phyloP scores from a whole-genome alignment of 306 rosid genomes.

The Gastrolobium villosum region DNA sequence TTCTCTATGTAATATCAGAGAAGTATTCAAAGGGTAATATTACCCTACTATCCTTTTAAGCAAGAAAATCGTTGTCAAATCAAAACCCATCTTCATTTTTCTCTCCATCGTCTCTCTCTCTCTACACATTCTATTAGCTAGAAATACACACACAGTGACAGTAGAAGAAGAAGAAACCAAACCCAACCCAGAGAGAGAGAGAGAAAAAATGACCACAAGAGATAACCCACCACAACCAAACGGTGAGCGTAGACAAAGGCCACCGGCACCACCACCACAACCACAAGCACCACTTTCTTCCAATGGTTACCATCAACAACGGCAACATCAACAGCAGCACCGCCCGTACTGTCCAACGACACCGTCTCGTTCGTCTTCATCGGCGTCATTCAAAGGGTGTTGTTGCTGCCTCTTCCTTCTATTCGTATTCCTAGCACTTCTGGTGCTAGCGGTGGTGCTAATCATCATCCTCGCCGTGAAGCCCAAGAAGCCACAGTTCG shows the following conservation, averaged over 20 bases:
- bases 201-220: constrained; percentile 45
- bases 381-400: constrained; percentile 88
- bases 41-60: too few relatives aligned
- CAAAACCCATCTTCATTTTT: constrained; percentile 15
- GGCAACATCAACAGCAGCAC: constrained; percentile 1
- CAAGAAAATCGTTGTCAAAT: background rate
- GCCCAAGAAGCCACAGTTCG: constrained; percentile 95
- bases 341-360: constrained; percentile 55
- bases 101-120: background rate
- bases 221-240: constrained; percentile 15
- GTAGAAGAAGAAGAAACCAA: constrained; percentile 25
- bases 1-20: too few relatives aligned
- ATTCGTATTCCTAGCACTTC: constrained; percentile 84
- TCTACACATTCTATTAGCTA: background rate
- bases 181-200: background rate
- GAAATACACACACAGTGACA: background rate
- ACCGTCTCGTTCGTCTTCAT: constrained; percentile 60
- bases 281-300: constrained; percentile 2
- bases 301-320: constrained; percentile 18
- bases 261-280: constrained; percentile 17
- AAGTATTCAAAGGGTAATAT: too few relatives aligned
- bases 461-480: constrained; percentile 83
- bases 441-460: constrained; percentile 74
- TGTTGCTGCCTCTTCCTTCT: constrained; percentile 95
- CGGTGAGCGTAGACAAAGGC: constrained; percentile 39